Evolutionary conservation across 495 filamentous ascomycete genomes (phyloP).

Genomic region (Bombardia bombarda): DNA sequence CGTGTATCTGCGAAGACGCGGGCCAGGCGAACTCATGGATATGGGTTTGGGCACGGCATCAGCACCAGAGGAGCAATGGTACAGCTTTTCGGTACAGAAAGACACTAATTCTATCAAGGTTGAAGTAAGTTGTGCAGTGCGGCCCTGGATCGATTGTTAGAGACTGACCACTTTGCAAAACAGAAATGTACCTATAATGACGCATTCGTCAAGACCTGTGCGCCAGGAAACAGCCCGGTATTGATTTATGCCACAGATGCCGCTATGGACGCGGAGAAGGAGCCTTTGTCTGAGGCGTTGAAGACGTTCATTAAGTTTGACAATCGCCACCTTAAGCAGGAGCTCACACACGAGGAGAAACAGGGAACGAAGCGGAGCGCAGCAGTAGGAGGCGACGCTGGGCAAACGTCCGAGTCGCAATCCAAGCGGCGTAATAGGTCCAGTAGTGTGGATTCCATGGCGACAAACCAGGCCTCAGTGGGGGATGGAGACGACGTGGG

Average conservation of each 20-base stretch:
- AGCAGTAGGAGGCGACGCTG: not conserved
- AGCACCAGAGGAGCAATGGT: constrained; percentile 32
- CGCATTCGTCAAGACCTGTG: constrained; percentile 18
- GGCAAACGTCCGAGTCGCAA: constrained; percentile 6
- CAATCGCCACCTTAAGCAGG: constrained; percentile 36
- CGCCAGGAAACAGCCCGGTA: constrained; percentile 22
- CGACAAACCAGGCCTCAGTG: constrained; percentile 26
- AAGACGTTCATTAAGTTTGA: constrained; percentile 36
- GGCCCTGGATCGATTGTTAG: not conserved
- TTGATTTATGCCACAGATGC: constrained; percentile 36
- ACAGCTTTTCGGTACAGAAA: constrained; percentile 25
- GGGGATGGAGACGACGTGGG: constrained; percentile 18
- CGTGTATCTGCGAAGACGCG: constrained; percentile 30
- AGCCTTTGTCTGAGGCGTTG: constrained; percentile 31
- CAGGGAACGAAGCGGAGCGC: constrained; percentile 11
- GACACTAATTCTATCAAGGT: constrained; percentile 21
- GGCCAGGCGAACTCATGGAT: constrained; percentile 6
- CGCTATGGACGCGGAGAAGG: constrained; percentile 23
- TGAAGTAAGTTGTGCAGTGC: constrained; percentile 21
- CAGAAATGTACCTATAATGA: not conserved
- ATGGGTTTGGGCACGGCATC: constrained; percentile 12
- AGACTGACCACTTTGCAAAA: no score
- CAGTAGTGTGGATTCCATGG: constrained; percentile 26
- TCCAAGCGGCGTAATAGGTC: constrained; percentile 18
- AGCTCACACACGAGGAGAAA: constrained; percentile 23